A percentile compares a stretch with the other conserved stretches of the same genome.
Evolutionary conservation across 2,329 filamentous ascomycete genomes (phyloP).

Genomic region (Penicillium sp.): DNA sequence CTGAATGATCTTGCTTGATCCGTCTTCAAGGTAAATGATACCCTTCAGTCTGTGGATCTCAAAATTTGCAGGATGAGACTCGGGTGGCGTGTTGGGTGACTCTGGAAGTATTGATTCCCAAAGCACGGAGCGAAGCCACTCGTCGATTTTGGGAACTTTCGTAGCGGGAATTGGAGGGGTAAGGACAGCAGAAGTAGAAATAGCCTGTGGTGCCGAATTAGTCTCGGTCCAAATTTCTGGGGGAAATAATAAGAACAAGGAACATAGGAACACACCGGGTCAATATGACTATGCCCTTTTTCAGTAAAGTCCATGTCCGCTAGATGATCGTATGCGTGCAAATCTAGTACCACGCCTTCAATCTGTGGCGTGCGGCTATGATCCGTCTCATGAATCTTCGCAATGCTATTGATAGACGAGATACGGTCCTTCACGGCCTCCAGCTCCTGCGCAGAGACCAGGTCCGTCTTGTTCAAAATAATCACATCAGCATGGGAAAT

Average conservation of each 20-base stretch:
- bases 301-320: constrained; percentile 66
- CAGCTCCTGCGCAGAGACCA: constrained; percentile 71
- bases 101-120: constrained; percentile 63
- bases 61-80: constrained; percentile 47
- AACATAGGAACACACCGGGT: constrained; percentile 61
- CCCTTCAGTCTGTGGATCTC: constrained; percentile 91
- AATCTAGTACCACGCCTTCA: constrained; percentile 80
- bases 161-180: constrained; percentile 59
- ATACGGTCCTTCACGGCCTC: constrained; percentile 68
- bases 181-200: constrained; percentile 75
- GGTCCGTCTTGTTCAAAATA: constrained; percentile 88
- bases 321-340: constrained; percentile 89
- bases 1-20: constrained; percentile 74
- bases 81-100: constrained; percentile 6
- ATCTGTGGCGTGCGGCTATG: constrained; percentile 77
- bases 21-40: constrained; percentile 64
- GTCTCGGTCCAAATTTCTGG: background rate
- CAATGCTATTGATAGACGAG: constrained; percentile 82
- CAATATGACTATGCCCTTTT: constrained; percentile 86
- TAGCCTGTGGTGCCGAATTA: constrained; percentile 56
- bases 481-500: constrained; percentile 96
- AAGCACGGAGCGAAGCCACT: constrained; percentile 76
- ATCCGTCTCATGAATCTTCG: constrained; percentile 77
- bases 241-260: no score
- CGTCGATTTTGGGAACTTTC: constrained; percentile 66